Base-by-base conservation (phyloP, 2,329 filamentous ascomycete genomes). In the Aureobasidium lini region DNA sequence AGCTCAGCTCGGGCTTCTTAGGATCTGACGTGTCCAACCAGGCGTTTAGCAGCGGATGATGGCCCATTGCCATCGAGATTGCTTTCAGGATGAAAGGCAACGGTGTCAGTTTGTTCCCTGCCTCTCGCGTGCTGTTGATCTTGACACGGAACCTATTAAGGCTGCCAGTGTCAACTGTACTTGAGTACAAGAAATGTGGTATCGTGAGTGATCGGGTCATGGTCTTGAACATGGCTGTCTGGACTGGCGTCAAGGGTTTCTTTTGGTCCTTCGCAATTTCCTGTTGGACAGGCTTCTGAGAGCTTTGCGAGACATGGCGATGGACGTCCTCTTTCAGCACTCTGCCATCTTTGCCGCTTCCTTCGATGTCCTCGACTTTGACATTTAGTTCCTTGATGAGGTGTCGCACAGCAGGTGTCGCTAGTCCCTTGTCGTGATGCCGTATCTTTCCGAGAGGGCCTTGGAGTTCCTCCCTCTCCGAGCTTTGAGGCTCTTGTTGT, bases 31-130 rank as follows among this genome's bases (percentile, higher is more conserved):
- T 80, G 66, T 96, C 90, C 28, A 99, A 83, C 61, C 89, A 84
- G 3, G 92, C 85, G 71, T 99, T 99, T 62, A 99, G 84, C 39
- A 94, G 79, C 1, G 94, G 93, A 72, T 90, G 93, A 62, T 88
- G 82, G 68, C 87, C 81, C 2, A 99, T 79, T 1, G 92, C 85
- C 64, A 96, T 78, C 18, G 93, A 97, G 48, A 96, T 85, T 31
- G 94, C 93, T 77, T 99, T 99, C 76, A 99, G 84, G 70, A 97
- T 87, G 77, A 99, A 96, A 4, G 94, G 90, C 8, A 99, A 84
- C 72, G 90, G 94, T 1, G 93, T 95, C 61, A 96, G 79, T 74
- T 92, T 91, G 65, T 79, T 69, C 32, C 70, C 67, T 5, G 57
- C 46, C 46, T 71, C 63, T 31, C 69, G 66, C 47, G 70, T 63